Percentiles rank a stretch among this genome's conserved stretches.
These are phyloP conservation scores for Hylodesmum podocarpum DNA, from an alignment of 306 rosid genomes.

Conservation along the genomic window DNA sequence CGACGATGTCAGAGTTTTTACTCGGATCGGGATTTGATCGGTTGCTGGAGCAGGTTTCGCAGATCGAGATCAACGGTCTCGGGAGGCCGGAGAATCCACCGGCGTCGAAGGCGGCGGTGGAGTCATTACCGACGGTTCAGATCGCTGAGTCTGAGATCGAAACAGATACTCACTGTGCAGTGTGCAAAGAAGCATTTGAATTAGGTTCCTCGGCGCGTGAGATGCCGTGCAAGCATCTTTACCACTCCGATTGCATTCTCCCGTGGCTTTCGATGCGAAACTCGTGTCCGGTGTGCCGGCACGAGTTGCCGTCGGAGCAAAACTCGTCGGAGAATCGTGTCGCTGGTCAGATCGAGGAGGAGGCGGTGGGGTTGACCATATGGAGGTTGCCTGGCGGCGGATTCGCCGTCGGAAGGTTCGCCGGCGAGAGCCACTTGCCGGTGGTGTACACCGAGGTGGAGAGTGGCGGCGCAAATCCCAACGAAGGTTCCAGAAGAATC, in stretches of 20 bases:
- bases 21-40: slow-evolving; percentile 86
- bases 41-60: slow-evolving; percentile 74
- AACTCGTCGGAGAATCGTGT: slow-evolving; percentile 9
- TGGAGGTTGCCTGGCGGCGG: slow-evolving; percentile 96
- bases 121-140: slow-evolving; percentile 77
- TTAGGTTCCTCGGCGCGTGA: slow-evolving; percentile 76
- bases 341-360: slow-evolving; percentile 55
- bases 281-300: slow-evolving; percentile 95
- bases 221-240: slow-evolving; percentile 93
- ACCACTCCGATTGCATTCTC: slow-evolving; percentile 85
- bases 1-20: slow-evolving; percentile 69
- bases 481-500: slow-evolving; percentile 46
- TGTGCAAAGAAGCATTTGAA: slow-evolving; percentile 82
- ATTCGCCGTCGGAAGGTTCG: slow-evolving; percentile 83
- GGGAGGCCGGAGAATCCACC: slow-evolving; percentile 80
- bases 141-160: slow-evolving; percentile 55
- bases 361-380: slow-evolving; percentile 72
- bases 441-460: slow-evolving; percentile 93
- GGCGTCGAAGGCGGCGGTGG: slow-evolving; percentile 79
- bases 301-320: slow-evolving; percentile 70
- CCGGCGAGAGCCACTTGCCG: slow-evolving; percentile 67
- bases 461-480: slow-evolving; percentile 49
- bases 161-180: slow-evolving; percentile 76
- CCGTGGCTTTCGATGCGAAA: slow-evolving; percentile 89
- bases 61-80: slow-evolving; percentile 72